Evolutionary conservation across 2,329 filamentous ascomycete species (phyloP), one percentile per base, ranked within the genome.

Genomic region (Penicillium sp.): DNA sequence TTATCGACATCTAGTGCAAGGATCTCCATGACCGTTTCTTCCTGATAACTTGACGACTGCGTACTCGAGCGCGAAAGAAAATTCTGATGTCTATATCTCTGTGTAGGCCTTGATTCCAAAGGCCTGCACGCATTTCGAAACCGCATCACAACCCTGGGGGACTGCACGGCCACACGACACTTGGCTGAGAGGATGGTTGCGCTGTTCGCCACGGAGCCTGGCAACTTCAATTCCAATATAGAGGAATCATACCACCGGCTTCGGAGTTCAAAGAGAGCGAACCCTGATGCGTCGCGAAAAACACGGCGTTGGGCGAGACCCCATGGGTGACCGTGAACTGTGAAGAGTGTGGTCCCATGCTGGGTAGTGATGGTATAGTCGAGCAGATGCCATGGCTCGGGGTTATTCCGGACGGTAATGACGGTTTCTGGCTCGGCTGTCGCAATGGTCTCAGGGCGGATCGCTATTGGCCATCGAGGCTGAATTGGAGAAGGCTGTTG

Each of bases 311-410:
- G 64, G 17, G 54, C 56, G 8, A 66, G 55, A 47, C 51, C 60
- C 60, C 63, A 68, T 11, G 64, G 66, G 23, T 64, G 54, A 3
- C 66, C 66, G 13, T 57, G 59, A 5, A 66, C 55, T 3, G 64
- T 64, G 52, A 66, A 63, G 1, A 66, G 52, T 2, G 56, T 58
- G 13, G 35, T 38, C 2, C 64, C 64, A 46, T 57, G 57, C n/a
- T 56, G 49, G 11, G 58, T 21, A 5, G 57, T 29, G 21, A 68
- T 52, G 3, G 48, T 57, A 52, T 68, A 68, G 52, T 68, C 59
- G n/a, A 68, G 63, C 2, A 61, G 30, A 29, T 68, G 66, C 66
- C 66, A 68, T 31, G 66, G 66, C 19, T 66, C 63, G 4, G 66
- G 62, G 5, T 47, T 47, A 38, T 66, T 68, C 23, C 48, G 58